Percentiles rank a stretch among this genome's conserved stretches.
These are phyloP conservation scores for Suillus tomentosus DNA, from an alignment of 768 basidiomycete genomes.

Conservation along the genomic window DNA sequence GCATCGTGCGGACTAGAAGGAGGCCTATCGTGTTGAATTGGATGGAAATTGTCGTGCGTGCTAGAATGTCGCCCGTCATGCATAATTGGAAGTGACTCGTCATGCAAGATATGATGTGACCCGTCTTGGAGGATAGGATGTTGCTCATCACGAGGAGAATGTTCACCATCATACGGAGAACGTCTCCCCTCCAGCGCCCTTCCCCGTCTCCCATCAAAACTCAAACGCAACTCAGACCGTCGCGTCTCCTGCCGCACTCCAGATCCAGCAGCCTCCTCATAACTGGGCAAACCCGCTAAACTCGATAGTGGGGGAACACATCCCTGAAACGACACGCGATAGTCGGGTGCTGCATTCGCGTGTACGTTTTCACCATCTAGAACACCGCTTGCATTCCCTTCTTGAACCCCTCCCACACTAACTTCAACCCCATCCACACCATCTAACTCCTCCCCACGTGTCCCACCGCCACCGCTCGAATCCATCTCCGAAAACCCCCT, in stretches of 20 bases:
- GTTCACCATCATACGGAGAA: neutral
- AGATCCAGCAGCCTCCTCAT: constrained; percentile 63
- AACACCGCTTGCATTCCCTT: neutral
- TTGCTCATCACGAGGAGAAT: neutral
- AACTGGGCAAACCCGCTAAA: constrained; percentile 79
- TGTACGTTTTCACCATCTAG: neutral
- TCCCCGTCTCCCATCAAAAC: neutral
- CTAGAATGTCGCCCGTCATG: neutral
- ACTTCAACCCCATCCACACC: neutral
- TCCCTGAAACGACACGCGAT: constrained; percentile 79
- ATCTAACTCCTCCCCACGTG: neutral
- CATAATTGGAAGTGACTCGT: neutral
- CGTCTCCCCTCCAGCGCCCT: neutral
- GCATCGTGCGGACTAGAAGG: neutral
- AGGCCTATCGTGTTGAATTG: neutral
- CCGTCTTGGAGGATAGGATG: neutral
- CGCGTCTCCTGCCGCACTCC: neutral
- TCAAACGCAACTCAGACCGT: neutral
- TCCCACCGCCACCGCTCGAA: neutral
- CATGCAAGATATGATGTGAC: too few species aligned
- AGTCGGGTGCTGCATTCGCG: constrained; percentile 55
- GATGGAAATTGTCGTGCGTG: neutral
- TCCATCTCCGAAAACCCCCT: constrained; percentile 71
- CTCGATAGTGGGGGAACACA: constrained; percentile 86
- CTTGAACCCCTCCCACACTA: neutral